phyloP scores from a whole-genome alignment of 768 basidiomycete genomes.

The Dioszegia aurantiaca region DNA sequence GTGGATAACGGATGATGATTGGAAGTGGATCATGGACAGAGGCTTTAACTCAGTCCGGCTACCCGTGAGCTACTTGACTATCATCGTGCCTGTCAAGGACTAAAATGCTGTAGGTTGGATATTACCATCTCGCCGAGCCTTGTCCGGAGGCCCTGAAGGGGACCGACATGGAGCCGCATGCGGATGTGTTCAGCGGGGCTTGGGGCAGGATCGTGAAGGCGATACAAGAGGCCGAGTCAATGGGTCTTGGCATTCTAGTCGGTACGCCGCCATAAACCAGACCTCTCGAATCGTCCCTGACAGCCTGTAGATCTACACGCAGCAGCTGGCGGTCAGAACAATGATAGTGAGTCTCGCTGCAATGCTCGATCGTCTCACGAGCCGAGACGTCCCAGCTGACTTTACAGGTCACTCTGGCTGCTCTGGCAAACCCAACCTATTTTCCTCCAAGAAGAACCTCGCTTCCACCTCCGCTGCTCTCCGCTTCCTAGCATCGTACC shows the following conservation, averaged over 20 bases:
- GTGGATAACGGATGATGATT: conserved; percentile 81
- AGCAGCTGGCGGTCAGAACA: conserved; percentile 64
- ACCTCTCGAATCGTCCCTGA: too few relatives aligned
- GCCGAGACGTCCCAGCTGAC: background rate
- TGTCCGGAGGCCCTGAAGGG: conserved; percentile 67
- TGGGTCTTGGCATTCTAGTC: conserved; percentile 75
- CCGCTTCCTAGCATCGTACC: conserved; percentile 48
- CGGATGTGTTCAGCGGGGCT: conserved; percentile 61
- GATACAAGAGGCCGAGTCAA: conserved; percentile 61
- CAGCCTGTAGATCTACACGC: conserved; percentile 63
- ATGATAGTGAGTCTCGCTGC: conserved; percentile 38
- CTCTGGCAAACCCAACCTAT: conserved; percentile 53
- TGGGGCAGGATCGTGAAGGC: conserved; percentile 65
- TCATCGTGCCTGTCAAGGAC: background rate
- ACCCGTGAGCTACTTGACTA: conserved; percentile 55
- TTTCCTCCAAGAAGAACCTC: conserved; percentile 42
- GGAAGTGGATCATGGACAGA: conserved; percentile 61
- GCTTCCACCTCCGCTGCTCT: conserved; percentile 47
- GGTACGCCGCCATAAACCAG: conserved; percentile 54
- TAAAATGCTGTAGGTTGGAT: conserved; percentile 60
- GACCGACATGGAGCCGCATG: conserved; percentile 65
- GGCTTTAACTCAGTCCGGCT: conserved; percentile 65
- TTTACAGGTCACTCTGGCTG: conserved; percentile 55
- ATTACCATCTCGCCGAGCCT: conserved; percentile 73
- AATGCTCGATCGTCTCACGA: background rate